Conservation (phyloP, 805 yeast genomes). For the Candida alai region DNA sequence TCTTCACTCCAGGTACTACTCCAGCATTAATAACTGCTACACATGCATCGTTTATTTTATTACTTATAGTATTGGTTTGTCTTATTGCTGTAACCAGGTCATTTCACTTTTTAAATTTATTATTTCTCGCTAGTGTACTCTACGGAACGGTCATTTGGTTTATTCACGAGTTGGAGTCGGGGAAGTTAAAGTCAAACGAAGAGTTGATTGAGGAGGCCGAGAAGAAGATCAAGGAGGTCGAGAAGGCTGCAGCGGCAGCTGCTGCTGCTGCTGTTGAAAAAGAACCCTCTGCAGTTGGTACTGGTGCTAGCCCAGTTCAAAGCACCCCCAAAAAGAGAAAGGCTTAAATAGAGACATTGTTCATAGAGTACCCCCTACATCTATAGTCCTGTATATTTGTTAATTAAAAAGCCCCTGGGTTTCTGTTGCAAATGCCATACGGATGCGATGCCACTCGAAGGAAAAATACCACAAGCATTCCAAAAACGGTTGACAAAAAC, state of each 20-base stretch:
- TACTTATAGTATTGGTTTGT: slow-evolving; percentile 52
- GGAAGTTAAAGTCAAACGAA: slow-evolving; percentile 43
- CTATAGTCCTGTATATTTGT: too few species aligned
- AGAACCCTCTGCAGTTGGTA: background rate
- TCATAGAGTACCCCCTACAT: too few species aligned
- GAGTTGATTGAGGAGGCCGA: slow-evolving; percentile 30
- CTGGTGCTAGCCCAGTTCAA: slow-evolving; percentile 1
- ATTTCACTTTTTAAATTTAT: slow-evolving; percentile 60
- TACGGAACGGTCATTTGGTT: slow-evolving; percentile 91
- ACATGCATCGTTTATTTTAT: slow-evolving; percentile 70
- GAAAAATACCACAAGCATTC: too few species aligned
- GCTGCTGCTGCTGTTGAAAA: background rate
- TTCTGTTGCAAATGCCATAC: too few species aligned
- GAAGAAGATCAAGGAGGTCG: slow-evolving; percentile 6
- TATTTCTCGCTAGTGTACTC: slow-evolving; percentile 55
- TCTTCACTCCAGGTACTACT: slow-evolving; percentile 89
- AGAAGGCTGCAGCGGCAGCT: slow-evolving; percentile 4
- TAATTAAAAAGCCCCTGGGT: too few species aligned
- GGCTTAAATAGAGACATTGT: too few species aligned
- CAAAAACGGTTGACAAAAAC: too few species aligned
- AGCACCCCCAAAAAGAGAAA: slow-evolving; percentile 17
- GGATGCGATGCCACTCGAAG: too few species aligned
- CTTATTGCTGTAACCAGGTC: slow-evolving; percentile 60
- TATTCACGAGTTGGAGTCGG: slow-evolving; percentile 57
- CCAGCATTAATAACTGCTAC: slow-evolving; percentile 90